phyloP scores from a whole-genome alignment of 306 rosid genomes.

The Gynostemma pentaphyllum region DNA sequence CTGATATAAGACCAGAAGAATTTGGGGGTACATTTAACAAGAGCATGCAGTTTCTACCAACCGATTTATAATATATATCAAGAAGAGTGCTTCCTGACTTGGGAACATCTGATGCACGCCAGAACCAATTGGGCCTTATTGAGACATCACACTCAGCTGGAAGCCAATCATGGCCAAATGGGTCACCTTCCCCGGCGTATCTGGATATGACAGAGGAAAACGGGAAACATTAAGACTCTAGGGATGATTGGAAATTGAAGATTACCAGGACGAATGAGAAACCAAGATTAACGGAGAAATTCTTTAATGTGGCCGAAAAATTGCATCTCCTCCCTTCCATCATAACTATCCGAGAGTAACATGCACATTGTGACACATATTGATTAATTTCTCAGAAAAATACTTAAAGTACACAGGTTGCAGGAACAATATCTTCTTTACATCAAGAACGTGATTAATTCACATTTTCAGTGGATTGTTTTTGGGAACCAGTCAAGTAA shows the following conservation, averaged over 20 bases:
- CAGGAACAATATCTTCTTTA: too few relatives aligned
- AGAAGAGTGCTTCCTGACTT: slow-evolving; percentile 68
- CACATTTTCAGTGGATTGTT: too few relatives aligned
- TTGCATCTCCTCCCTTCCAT: too few relatives aligned
- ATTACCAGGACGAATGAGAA: background rate
- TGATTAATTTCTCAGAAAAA: too few relatives aligned
- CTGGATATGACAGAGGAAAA: slow-evolving; percentile 29
- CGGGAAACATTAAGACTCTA: too few relatives aligned
- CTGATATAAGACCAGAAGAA: slow-evolving; percentile 77
- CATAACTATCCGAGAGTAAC: too few relatives aligned
- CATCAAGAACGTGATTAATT: too few relatives aligned
- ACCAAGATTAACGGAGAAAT: too few relatives aligned
- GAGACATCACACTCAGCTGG: slow-evolving; percentile 88
- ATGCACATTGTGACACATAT: too few relatives aligned
- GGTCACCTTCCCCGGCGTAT: slow-evolving; percentile 55
- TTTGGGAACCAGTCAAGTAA: too few relatives aligned
- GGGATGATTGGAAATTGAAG: background rate
- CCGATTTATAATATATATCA: slow-evolving; percentile 71
- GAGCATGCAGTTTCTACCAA: slow-evolving; percentile 66
- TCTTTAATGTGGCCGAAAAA: too few relatives aligned
- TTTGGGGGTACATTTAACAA: slow-evolving; percentile 85
- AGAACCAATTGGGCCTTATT: slow-evolving; percentile 86
- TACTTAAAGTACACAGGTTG: too few relatives aligned
- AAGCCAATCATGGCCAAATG: slow-evolving; percentile 63
- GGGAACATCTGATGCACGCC: slow-evolving; percentile 76